A percentile compares a stretch with the other conserved stretches of the same genome.
These are phyloP conservation scores for Nepenthes gracilis DNA, from an alignment of 148 eudicot genomes.

Conservation along the genomic window DNA sequence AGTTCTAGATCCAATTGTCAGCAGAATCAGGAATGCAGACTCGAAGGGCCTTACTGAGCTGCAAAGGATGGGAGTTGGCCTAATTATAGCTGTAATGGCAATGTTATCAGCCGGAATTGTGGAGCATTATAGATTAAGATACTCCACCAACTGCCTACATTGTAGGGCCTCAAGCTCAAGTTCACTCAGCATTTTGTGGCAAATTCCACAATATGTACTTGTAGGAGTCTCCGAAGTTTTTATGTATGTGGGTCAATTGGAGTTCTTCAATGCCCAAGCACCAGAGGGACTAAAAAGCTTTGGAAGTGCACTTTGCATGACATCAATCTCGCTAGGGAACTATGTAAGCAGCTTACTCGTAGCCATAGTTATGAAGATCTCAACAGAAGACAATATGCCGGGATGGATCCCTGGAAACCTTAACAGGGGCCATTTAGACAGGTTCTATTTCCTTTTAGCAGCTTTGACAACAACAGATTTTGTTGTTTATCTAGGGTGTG, in stretches of 20 bases:
- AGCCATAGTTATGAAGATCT: slow-evolving; percentile 41
- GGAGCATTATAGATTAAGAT: slow-evolving; percentile 37
- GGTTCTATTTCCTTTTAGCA: slow-evolving; percentile 50
- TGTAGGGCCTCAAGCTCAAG: slow-evolving; percentile 27
- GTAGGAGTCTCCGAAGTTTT: slow-evolving; percentile 72
- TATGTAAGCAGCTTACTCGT: slow-evolving; percentile 55
- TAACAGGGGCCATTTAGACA: slow-evolving; percentile 51
- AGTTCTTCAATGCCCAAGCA: slow-evolving; percentile 57
- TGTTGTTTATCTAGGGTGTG: slow-evolving; percentile 31
- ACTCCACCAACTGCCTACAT: slow-evolving; percentile 13
- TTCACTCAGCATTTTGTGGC: slow-evolving; percentile 56
- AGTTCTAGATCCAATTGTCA: slow-evolving; percentile 32
- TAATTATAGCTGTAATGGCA: slow-evolving; percentile 39
- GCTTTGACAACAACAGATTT: slow-evolving; percentile 37
- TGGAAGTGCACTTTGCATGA: slow-evolving; percentile 68
- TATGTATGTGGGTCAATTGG: slow-evolving; percentile 73
- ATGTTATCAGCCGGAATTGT: slow-evolving; percentile 53
- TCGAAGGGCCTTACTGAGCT: slow-evolving; percentile 49
- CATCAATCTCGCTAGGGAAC: slow-evolving; percentile 60
- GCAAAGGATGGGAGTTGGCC: slow-evolving; percentile 60
- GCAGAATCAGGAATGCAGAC: slow-evolving; percentile 15
- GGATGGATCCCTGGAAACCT: slow-evolving; percentile 75
- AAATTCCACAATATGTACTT: slow-evolving; percentile 54
- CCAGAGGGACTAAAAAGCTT: slow-evolving; percentile 69
- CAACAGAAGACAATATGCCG: slow-evolving; percentile 25